Evolutionary conservation across 2,329 filamentous ascomycete genomes (phyloP).

Genomic region (Beauveria brongniartii): DNA sequence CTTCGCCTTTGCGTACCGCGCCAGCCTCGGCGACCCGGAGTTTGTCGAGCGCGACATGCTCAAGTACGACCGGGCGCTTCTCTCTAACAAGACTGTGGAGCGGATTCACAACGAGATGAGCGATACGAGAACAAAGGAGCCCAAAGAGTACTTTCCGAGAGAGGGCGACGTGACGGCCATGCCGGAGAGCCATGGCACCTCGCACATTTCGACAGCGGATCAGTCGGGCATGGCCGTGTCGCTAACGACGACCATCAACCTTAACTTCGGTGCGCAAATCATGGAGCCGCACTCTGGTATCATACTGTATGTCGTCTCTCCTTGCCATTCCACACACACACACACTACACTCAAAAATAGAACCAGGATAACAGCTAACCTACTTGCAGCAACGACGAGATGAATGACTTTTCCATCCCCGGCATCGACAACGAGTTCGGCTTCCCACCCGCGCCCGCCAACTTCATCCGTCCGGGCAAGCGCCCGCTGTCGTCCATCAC

Average conservation of each 20-base stretch:
- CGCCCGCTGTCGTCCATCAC: conserved; percentile 77
- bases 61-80: conserved; percentile 58
- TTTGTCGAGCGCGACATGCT: conserved; percentile 53
- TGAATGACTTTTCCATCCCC: conserved; percentile 82
- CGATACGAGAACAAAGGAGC: conserved; percentile 62
- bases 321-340: conserved; percentile 14
- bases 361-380: conserved; percentile 9
- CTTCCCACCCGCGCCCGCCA: conserved; percentile 69
- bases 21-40: conserved; percentile 73
- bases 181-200: conserved; percentile 61
- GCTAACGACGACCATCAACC: conserved; percentile 80
- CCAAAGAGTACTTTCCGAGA: conserved; percentile 63
- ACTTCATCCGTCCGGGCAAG: conserved; percentile 76
- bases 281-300: conserved; percentile 77
- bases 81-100: conserved; percentile 51
- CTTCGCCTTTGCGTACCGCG: conserved; percentile 75
- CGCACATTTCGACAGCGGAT: conserved; percentile 67
- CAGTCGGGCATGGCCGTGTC: conserved; percentile 65
- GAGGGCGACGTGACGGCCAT: conserved; percentile 50
- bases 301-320: conserved; percentile 48
- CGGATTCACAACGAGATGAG: conserved; percentile 59
- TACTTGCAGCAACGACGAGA: conserved; percentile 47
- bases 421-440: conserved; percentile 72
- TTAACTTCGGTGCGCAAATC: conserved; percentile 72
- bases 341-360: conserved; percentile 13